These are phyloP conservation scores for Erodium moschatum DNA, from an alignment of 441 rosid genomes.

Conservation along the genomic window DNA sequence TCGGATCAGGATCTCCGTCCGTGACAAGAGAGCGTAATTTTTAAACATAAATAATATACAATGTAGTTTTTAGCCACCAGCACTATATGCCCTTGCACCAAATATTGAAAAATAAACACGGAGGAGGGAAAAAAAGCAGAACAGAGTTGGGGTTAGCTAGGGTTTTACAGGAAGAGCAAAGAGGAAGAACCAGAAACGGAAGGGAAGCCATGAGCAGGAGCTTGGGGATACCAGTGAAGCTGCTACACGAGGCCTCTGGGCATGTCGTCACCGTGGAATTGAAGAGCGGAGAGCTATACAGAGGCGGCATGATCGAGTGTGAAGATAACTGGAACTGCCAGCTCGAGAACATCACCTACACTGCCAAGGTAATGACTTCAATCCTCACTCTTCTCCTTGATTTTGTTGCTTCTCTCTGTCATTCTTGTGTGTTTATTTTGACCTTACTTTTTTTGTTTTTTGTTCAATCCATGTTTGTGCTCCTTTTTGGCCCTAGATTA, in stretches of 20 bases:
- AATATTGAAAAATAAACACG: no score
- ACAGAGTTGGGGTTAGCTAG: not conserved
- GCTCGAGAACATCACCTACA: slow-evolving; percentile 28
- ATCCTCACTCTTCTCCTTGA: not conserved
- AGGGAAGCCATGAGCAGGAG: slow-evolving; percentile 25
- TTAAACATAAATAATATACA: no score
- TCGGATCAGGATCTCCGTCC: no score
- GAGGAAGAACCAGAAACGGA: no score
- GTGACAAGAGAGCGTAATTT: no score
- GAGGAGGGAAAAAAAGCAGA: not conserved
- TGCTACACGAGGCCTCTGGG: slow-evolving; percentile 25
- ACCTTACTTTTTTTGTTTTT: not conserved
- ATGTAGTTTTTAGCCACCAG: no score
- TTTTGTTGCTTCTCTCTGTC: not conserved
- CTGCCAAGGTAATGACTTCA: slow-evolving; percentile 18
- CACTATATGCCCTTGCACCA: no score
- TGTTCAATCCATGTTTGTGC: not conserved
- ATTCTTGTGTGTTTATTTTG: not conserved
- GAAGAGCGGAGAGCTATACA: slow-evolving; percentile 26
- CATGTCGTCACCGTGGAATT: slow-evolving; percentile 27
- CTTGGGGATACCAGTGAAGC: slow-evolving; percentile 30
- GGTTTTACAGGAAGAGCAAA: not conserved
- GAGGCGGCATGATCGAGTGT: slow-evolving; percentile 29
- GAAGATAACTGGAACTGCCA: slow-evolving; percentile 31
- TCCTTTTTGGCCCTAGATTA: not conserved